A percentile compares a stretch with the other conserved stretches of the same genome.
Evolutionary conservation across 1,139 yeast genomes (phyloP).

Genomic region (Sugiyamaella grinbergsii): DNA sequence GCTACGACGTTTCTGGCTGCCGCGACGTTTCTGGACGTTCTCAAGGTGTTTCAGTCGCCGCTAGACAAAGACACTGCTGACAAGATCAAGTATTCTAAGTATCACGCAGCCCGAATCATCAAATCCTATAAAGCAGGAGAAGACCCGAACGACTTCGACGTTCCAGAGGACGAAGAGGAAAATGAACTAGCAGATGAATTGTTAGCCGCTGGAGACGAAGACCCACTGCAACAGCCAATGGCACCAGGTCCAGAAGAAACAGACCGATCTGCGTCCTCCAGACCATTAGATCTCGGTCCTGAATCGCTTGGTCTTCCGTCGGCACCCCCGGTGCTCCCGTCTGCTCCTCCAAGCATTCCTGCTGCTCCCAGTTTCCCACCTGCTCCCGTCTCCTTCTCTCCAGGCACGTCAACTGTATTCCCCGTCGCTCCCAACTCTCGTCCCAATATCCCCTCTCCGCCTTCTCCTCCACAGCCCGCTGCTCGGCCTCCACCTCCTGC

Average conservation of each 20-base stretch:
- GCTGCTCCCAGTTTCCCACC: constrained; percentile 25
- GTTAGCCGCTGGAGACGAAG: background rate
- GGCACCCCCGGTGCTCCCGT: constrained; percentile 24
- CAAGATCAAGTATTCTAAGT: constrained; percentile 58
- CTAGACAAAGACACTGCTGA: constrained; percentile 40
- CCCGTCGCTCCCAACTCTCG: constrained; percentile 27
- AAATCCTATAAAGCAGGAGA: constrained; percentile 49
- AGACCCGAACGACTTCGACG: constrained; percentile 55
- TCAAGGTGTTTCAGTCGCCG: constrained; percentile 45
- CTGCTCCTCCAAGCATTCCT: constrained; percentile 26
- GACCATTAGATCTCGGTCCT: constrained; percentile 3
- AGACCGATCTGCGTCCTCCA: constrained; percentile 21
- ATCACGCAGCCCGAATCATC: constrained; percentile 58
- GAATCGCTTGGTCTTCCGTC: constrained; percentile 22
- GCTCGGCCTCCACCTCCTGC: constrained; percentile 25
- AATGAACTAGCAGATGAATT: constrained; percentile 36
- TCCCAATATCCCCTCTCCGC: constrained; percentile 7
- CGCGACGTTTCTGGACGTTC: constrained; percentile 51
- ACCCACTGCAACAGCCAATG: constrained; percentile 21
- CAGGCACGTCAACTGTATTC: constrained; percentile 18
- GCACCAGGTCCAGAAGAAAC: background rate
- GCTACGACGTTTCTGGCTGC: constrained; percentile 54
- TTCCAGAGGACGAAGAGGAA: constrained; percentile 41
- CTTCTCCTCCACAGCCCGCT: constrained; percentile 21
- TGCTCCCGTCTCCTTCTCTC: constrained; percentile 22